Conservation (phyloP, 352 stramenopile genomes). For the Plasmopara viticola region DNA sequence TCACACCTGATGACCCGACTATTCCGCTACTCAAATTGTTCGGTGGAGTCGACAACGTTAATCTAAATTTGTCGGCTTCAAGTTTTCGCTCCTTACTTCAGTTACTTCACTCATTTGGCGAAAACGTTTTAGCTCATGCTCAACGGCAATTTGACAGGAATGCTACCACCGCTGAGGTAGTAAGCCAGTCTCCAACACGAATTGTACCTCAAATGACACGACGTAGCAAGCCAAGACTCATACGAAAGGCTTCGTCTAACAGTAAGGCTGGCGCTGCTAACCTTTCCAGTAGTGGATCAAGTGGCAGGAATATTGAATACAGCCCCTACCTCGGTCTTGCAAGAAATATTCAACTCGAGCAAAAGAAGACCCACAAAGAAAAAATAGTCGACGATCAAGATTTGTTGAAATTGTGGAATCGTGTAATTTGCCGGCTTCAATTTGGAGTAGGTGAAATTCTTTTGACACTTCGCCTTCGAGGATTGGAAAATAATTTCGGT, state of each 20-base stretch:
- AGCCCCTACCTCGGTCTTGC: constrained; percentile 35
- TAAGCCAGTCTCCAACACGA: constrained; percentile 5
- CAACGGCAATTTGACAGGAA: constrained; percentile 28
- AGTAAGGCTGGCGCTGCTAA: constrained; percentile 15
- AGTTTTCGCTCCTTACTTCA: constrained; percentile 56
- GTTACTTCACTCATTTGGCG: constrained; percentile 59
- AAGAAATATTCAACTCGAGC: constrained; percentile 31
- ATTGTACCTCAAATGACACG: constrained; percentile 8
- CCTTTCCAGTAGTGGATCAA: constrained; percentile 25
- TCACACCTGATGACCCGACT: constrained; percentile 68
- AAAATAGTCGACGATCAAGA: constrained; percentile 69
- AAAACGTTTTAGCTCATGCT: constrained; percentile 50
- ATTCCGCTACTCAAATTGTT: constrained; percentile 74
- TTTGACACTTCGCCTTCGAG: constrained; percentile 48
- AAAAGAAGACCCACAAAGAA: constrained; percentile 24
- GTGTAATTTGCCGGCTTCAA: constrained; percentile 49
- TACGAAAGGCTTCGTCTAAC: constrained; percentile 25
- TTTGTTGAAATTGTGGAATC: constrained; percentile 74
- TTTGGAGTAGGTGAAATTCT: constrained; percentile 52
- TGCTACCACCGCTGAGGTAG: constrained; percentile 7
- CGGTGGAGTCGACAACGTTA: constrained; percentile 60
- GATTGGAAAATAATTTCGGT: constrained; percentile 27
- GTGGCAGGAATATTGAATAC: constrained; percentile 17
- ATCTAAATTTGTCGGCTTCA: constrained; percentile 59
- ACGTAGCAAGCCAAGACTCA: constrained; percentile 27